These are phyloP conservation scores for Ophidiomyces ophidiicola DNA, from an alignment of 2,329 filamentous ascomycete species.

Conservation along the genomic window DNA sequence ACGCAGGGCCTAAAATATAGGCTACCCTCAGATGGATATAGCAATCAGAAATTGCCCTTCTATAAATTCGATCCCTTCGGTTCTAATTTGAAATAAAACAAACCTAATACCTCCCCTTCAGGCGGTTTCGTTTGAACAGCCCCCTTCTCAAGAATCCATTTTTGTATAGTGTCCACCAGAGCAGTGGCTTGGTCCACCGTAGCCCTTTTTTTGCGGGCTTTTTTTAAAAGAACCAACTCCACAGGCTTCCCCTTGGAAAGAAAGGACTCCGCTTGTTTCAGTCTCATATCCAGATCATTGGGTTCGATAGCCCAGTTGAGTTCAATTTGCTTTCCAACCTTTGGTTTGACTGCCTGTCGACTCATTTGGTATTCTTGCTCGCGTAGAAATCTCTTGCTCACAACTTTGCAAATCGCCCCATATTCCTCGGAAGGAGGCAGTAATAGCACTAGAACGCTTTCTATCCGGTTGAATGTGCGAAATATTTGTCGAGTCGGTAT, in stretches of 20 bases:
- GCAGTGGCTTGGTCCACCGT: slow-evolving; percentile 48
- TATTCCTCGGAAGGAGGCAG: slow-evolving; percentile 22
- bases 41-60: too few species aligned
- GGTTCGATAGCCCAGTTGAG: slow-evolving; percentile 74
- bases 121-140: slow-evolving; percentile 31
- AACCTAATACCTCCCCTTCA: slow-evolving; percentile 33
- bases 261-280: slow-evolving; percentile 57
- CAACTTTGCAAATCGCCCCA: slow-evolving; percentile 57
- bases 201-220: slow-evolving; percentile 50
- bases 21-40: too few species aligned
- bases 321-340: slow-evolving; percentile 60
- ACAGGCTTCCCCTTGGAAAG: slow-evolving; percentile 63
- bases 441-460: slow-evolving; percentile 42
- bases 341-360: not conserved
- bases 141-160: slow-evolving; percentile 34
- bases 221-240: slow-evolving; percentile 58
- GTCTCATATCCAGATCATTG: slow-evolving; percentile 61
- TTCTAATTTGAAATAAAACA: too few species aligned
- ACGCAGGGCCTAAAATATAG: too few species aligned
- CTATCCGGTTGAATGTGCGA: slow-evolving; percentile 36
- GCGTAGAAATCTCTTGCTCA: slow-evolving; percentile 44
- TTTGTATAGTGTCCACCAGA: slow-evolving; percentile 43
- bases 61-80: slow-evolving; percentile 27
- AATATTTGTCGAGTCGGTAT: slow-evolving; percentile 28
- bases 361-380: slow-evolving; percentile 15